Percentiles rank a stretch among this genome's conserved stretches.
phyloP scores from a whole-genome alignment of 2,329 filamentous ascomycete species.

The Sclerotinia sclerotiorum region DNA sequence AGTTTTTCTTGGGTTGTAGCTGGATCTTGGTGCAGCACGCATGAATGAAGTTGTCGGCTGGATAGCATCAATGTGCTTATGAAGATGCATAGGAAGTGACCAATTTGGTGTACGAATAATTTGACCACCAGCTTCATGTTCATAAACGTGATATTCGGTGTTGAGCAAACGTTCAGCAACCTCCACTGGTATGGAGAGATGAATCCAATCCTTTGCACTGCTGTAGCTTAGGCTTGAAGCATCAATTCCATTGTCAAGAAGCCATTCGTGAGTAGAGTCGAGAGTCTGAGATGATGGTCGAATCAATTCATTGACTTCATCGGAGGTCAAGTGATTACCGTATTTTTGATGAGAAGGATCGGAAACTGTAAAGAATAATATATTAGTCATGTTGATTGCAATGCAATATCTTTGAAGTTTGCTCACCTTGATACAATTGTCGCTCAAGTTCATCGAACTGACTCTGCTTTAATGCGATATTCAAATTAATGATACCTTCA shows the following conservation, averaged over 20 bases:
- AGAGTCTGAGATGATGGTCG: slow-evolving; percentile 53
- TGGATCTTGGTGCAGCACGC: slow-evolving; percentile 34
- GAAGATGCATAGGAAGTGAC: slow-evolving; percentile 58
- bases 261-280: slow-evolving; percentile 55
- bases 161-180: slow-evolving; percentile 54
- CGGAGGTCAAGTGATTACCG: slow-evolving; percentile 52
- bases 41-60: slow-evolving; percentile 63
- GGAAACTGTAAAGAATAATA: slow-evolving; percentile 43
- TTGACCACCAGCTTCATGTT: slow-evolving; percentile 53
- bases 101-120: slow-evolving; percentile 55
- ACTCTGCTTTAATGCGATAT: slow-evolving; percentile 59
- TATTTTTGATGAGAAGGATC: slow-evolving; percentile 55
- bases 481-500: slow-evolving; percentile 51
- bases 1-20: neutral
- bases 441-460: slow-evolving; percentile 56
- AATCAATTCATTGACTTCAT: slow-evolving; percentile 54
- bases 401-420: neutral
- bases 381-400: neutral
- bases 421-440: slow-evolving; percentile 52
- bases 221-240: slow-evolving; percentile 46
- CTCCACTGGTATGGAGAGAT: slow-evolving; percentile 51
- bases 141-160: slow-evolving; percentile 53
- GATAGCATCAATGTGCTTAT: slow-evolving; percentile 58
- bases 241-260: slow-evolving; percentile 53
- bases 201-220: slow-evolving; percentile 58